A percentile compares a stretch with the other conserved stretches of the same genome.
phyloP scores from a whole-genome alignment of 1,284 basidiomycete genomes.

The Fomitopsis palustris region DNA sequence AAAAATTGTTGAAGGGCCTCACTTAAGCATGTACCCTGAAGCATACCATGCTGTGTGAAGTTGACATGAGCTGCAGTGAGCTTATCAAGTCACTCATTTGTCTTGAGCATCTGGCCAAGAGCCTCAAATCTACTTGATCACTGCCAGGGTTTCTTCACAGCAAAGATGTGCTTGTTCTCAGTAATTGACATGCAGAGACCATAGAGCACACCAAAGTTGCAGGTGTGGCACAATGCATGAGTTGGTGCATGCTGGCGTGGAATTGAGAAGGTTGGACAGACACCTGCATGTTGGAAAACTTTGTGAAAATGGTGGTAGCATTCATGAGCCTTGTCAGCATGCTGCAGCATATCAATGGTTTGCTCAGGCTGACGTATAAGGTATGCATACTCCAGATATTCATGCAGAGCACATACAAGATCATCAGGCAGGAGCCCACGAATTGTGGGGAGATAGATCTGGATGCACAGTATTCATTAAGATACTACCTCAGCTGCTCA shows the following conservation, averaged over 20 bases:
- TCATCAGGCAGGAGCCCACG: constrained; percentile 9
- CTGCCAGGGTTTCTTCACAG: constrained; percentile 23
- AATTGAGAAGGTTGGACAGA: constrained; percentile 11
- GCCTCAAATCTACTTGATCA: constrained; percentile 11
- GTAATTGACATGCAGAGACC: constrained; percentile 21
- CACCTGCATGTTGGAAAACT: constrained; percentile 3
- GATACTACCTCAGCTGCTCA: too few relatives aligned
- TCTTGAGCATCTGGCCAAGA: constrained; percentile 16
- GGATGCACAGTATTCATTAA: too few relatives aligned
- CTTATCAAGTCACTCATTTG: constrained; percentile 11
- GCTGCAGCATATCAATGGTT: background rate
- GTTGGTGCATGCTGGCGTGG: constrained; percentile 13
- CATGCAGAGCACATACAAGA: constrained; percentile 4
- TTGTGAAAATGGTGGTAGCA: constrained; percentile 7
- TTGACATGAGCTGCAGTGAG: constrained; percentile 10
- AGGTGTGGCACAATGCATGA: constrained; percentile 10
- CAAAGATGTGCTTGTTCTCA: constrained; percentile 18
- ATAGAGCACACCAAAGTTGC: constrained; percentile 17
- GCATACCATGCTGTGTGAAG: background rate
- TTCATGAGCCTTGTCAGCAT: background rate
- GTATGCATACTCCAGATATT: constrained; percentile 16
- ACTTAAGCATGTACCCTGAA: background rate
- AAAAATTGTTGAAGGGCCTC: background rate
- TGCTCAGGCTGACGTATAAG: constrained; percentile 1
- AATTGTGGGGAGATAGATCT: constrained; percentile 9